Conservation (phyloP, 2,329 filamentous ascomycete genomes). For the Claviceps sp. region DNA sequence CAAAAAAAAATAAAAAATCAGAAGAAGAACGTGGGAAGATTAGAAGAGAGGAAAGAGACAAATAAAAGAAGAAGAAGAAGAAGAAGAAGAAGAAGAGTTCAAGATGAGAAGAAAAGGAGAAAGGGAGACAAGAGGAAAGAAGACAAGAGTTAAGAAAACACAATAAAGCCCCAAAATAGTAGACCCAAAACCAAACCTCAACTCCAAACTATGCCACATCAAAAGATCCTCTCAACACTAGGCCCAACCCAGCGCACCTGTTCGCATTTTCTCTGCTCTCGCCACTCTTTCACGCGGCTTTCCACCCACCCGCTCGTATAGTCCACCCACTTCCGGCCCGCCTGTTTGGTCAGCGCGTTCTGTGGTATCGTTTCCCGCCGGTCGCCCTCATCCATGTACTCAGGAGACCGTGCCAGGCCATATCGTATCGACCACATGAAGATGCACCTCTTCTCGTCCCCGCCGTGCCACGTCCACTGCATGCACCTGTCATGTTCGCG, state of each 20-base stretch:
- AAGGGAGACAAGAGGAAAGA: too few species aligned
- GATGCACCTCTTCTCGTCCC: slow-evolving; percentile 17
- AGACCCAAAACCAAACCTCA: too few species aligned
- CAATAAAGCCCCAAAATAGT: too few species aligned
- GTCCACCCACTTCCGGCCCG: slow-evolving; percentile 14
- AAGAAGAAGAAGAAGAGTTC: too few species aligned
- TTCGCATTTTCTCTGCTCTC: slow-evolving; percentile 13
- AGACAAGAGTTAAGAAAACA: too few species aligned
- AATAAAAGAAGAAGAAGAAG: too few species aligned
- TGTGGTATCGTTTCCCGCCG: slow-evolving; percentile 10
- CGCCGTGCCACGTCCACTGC: slow-evolving; percentile 19
- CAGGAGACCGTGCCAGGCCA: slow-evolving; percentile 12
- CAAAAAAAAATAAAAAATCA: too few species aligned
- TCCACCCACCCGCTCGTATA: slow-evolving; percentile 18
- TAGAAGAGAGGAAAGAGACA: too few species aligned
- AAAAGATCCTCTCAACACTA: slow-evolving; percentile 8
- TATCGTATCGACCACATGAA: slow-evolving; percentile 16
- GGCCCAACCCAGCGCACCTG: slow-evolving; percentile 21
- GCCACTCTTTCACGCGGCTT: slow-evolving; percentile 15
- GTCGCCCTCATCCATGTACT: slow-evolving; percentile 13
- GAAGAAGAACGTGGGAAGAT: too few species aligned
- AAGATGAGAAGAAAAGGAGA: too few species aligned
- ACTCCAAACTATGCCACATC: background rate
- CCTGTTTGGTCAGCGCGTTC: slow-evolving; percentile 8
- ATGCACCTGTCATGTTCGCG: slow-evolving; percentile 13